A percentile compares a stretch with the other conserved stretches of the same genome.
Evolutionary conservation across 371 early-diverging fungal species (phyloP).

Genomic region (Phascolomyces articulosus): DNA sequence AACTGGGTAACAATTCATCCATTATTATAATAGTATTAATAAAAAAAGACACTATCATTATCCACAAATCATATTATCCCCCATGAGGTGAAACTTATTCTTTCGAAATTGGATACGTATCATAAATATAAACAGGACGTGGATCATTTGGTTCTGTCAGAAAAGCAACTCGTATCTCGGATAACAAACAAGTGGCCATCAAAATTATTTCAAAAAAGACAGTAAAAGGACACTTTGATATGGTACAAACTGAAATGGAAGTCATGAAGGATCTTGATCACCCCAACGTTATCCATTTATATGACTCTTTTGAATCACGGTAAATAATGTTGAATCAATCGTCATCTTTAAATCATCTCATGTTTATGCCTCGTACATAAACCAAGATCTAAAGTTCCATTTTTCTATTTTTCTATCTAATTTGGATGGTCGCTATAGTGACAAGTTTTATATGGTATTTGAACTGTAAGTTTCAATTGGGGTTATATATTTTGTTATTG

Average conservation of each 20-base stretch:
- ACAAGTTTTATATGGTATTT: constrained; percentile 87
- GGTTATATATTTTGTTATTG: no score
- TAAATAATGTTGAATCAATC: constrained; percentile 10
- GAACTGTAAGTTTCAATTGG: constrained; percentile 58
- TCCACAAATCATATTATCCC: no score
- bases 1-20: constrained; percentile 64
- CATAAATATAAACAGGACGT: constrained; percentile 52
- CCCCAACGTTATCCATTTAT: constrained; percentile 78
- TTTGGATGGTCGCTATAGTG: constrained; percentile 30
- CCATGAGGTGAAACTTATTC: no score
- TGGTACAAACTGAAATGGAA: constrained; percentile 77
- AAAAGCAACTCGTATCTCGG: constrained; percentile 56
- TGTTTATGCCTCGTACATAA: background rate
- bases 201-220: constrained; percentile 76
- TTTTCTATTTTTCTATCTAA: background rate
- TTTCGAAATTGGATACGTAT: no score
- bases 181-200: constrained; percentile 67
- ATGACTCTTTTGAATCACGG: constrained; percentile 79
- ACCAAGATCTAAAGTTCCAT: background rate
- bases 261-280: constrained; percentile 71
- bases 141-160: constrained; percentile 84
- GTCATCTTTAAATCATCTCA: background rate
- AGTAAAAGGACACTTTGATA: constrained; percentile 64
- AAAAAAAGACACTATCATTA: background rate
- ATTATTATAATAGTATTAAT: no score